These are phyloP conservation scores for Senna tora DNA, from an alignment of 306 rosid species.

Conservation along the genomic window DNA sequence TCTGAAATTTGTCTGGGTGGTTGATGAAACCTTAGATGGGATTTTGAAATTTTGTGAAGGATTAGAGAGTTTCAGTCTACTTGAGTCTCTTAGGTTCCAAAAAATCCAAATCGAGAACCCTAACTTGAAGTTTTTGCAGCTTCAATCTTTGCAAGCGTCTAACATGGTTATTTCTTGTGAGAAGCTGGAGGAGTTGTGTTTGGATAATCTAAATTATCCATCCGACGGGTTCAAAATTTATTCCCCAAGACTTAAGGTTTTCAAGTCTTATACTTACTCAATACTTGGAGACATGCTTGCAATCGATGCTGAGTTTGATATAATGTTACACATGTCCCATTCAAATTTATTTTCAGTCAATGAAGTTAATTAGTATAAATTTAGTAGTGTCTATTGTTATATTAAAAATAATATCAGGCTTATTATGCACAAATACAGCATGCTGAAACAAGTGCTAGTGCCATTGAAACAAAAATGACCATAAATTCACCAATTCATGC, in stretches of 20 bases:
- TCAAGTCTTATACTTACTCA: too few relatives aligned
- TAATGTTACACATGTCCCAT: too few relatives aligned
- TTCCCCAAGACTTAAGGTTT: conserved; percentile 17
- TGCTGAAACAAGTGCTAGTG: too few relatives aligned
- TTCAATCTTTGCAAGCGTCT: conserved; percentile 2
- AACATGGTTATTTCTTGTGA: background rate
- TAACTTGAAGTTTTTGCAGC: conserved; percentile 9
- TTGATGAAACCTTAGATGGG: background rate
- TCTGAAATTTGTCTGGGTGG: background rate
- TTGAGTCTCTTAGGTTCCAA: background rate
- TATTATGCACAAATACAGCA: too few relatives aligned
- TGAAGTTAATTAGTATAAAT: too few relatives aligned
- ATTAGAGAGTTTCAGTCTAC: conserved; percentile 8
- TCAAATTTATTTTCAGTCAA: too few relatives aligned
- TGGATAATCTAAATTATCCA: conserved; percentile 24
- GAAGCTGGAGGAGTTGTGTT: background rate
- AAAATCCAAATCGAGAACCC: background rate
- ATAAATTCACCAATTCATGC: too few relatives aligned
- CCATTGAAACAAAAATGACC: too few relatives aligned
- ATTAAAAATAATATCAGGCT: too few relatives aligned
- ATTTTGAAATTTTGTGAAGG: conserved; percentile 11
- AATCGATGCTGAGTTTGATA: too few relatives aligned
- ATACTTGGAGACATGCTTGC: too few relatives aligned
- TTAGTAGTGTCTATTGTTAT: too few relatives aligned
- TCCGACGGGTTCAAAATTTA: background rate